Base-by-base conservation (phyloP, 352 stramenopile genomes). In the Globisporangium iwayamae region DNA sequence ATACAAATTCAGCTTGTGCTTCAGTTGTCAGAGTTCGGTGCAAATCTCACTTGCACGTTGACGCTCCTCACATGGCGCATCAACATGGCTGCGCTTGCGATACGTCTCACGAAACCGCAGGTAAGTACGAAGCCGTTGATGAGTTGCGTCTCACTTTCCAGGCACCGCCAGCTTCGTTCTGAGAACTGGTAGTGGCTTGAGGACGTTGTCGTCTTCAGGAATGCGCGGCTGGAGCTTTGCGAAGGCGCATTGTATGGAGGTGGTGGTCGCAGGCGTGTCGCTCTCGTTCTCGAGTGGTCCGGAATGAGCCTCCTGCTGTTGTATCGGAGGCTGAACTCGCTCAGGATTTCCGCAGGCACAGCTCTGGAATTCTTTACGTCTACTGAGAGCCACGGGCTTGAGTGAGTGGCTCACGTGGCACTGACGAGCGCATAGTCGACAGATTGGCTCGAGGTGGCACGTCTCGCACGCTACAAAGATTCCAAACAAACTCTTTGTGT, bases 401-500 rank as follows among this genome's bases (percentile, higher is more conserved):
- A 87, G 30, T 5, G 4, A 38, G 36, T 93, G 83, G 2, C 39
- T 48, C 1, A 4, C 18, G 57, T 93, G 84, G 56, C 82, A 93
- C n/a, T 68, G 69, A 13, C 80, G 69, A 46, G 60, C 62, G 60
- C 84, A 93, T 8, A 68, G 48, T 0, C 82, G 77, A 50, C 84
- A 93, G 1, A 93, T 32, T 0, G 79, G 81, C 25, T 68, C 61
- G 0, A 74, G 0, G 25, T 8, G 14, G 32, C 84, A 93, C 11
- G 70, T 83, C 14, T 75, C 64, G 14, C 84, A 93, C 16, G 65
- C 60, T 14, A 90, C 48, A 10, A 76, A 70, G 14, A 91, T 72
- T 1, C 80, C 78, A 8, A 82, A 75, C 2, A 61, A 51, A n/a
- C 63, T 71, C 0, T 13, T 41, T 0, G 71, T 61, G 3, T 51